These are phyloP conservation scores for Geosmithia putterillii DNA, from an alignment of 2,329 filamentous ascomycete genomes.

Conservation along the genomic window DNA sequence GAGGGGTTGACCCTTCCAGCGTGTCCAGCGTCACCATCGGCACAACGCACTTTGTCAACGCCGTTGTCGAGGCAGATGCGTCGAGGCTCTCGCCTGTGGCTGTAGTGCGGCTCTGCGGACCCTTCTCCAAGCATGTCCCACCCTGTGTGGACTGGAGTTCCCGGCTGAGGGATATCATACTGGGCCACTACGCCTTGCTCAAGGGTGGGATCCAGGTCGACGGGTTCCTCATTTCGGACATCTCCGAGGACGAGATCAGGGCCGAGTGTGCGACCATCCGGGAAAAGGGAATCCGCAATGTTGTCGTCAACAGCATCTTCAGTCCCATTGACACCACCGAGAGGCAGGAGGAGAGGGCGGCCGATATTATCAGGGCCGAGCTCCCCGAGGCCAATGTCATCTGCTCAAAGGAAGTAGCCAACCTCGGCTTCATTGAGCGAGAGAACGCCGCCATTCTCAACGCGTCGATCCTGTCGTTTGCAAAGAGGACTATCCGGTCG, in stretches of 20 bases:
- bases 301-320: conserved; percentile 38
- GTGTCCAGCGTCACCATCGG: conserved; percentile 39
- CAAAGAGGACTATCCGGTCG: conserved; percentile 39
- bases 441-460: conserved; percentile 56
- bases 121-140: conserved; percentile 36
- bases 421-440: conserved; percentile 43
- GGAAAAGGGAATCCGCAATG: conserved; percentile 27
- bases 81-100: conserved; percentile 35
- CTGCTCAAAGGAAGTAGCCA: conserved; percentile 38
- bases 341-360: conserved; percentile 34
- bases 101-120: conserved; percentile 40
- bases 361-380: conserved; percentile 24
- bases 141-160: conserved; percentile 41
- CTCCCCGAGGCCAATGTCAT: conserved; percentile 32
- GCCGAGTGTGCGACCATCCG: conserved; percentile 24
- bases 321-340: conserved; percentile 37
- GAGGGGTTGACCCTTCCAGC: conserved; percentile 17
- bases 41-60: conserved; percentile 47
- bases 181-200: conserved; percentile 30
- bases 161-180: conserved; percentile 32
- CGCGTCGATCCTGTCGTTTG: conserved; percentile 46
- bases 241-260: conserved; percentile 27
- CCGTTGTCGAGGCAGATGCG: conserved; percentile 40
- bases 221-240: conserved; percentile 29
- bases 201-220: conserved; percentile 41